Evolutionary conservation across 176 grass and related monocot species (phyloP).

Genomic region (Aegilops speltoides): DNA sequence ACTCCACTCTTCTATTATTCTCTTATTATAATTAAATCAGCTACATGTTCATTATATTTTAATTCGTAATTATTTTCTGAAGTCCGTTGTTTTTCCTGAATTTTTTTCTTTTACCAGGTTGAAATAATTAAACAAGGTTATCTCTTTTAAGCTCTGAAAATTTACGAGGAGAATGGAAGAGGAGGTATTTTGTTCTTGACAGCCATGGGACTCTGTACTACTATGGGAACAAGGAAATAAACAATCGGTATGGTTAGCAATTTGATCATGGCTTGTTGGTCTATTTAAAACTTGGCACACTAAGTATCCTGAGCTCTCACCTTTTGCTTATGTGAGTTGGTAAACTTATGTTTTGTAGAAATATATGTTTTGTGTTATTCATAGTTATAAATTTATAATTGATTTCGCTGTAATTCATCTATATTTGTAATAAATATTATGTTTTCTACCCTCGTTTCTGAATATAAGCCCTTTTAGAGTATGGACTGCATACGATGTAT

Average conservation of each 20-base stretch:
- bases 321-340: slow-evolving; percentile 12
- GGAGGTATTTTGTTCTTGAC: slow-evolving; percentile 93
- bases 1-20: not conserved
- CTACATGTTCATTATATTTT: not conserved
- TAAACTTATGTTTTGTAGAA: slow-evolving; percentile 6
- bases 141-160: slow-evolving; percentile 88
- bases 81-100: not conserved
- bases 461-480: no score
- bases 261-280: not conserved
- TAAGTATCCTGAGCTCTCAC: not conserved
- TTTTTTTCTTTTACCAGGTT: slow-evolving; percentile 56
- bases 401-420: not conserved
- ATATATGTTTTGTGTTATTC: not conserved
- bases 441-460: not conserved
- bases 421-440: not conserved
- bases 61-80: not conserved
- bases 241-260: slow-evolving; percentile 67
- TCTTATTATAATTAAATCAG: slow-evolving; percentile 17
- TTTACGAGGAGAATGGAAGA: slow-evolving; percentile 88
- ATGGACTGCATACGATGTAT: no score
- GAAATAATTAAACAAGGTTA: slow-evolving; percentile 99
- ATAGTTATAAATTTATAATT: not conserved
- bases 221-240: slow-evolving; percentile 83
- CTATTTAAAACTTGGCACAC: slow-evolving; percentile 17
- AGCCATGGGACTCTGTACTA: slow-evolving; percentile 89